Base-by-base conservation (phyloP, 352 stramenopile species). In the Globisporangium nagaii region DNA sequence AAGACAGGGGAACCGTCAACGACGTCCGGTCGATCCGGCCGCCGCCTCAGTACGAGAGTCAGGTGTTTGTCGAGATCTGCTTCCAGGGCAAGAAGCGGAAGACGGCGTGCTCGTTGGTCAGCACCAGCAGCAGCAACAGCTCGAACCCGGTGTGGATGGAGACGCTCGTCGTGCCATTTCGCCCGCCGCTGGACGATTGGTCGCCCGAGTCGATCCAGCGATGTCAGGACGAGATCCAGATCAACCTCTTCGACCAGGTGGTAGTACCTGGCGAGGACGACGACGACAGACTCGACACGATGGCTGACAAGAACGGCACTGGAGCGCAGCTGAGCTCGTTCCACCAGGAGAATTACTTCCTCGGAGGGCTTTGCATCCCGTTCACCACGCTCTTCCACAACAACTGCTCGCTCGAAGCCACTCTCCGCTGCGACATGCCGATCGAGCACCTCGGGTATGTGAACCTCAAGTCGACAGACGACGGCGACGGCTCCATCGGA, bases 211-310 rank as follows among this genome's bases (percentile, higher is more conserved):
- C 72, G 11, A 76, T 97, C 17, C 62, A 78, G 30, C 74, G 71
- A 20, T 73, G 89, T 7, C 63, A 73, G 17, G 89, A 98, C 53
- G 64, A 79, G 3, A 72, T 98, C 25, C 68, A 75, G 7, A 69
- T 98, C 17, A 86, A 63, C 22, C 59, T 98, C 24, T 97, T 97
- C 64, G 92, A 98, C 66, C 83, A 93, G 50, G 73, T 96, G 17
- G 76, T 90, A 11, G 52, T 73, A 17, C 36, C 56, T 15, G 48
- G 39, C 24, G 12, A 48, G 9, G 46, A 56, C 7, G 53, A 71
- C 5, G 60, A 66, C 19, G 62, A 73, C 59, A 63, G 82, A 72
- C 54, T 72, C 56, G 55, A 61, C 0, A n/a, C 56, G 56, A 11
- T 39, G 30, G 30, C 60, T 50, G 59, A 54, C 4, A 30, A 12